Base-by-base conservation (phyloP, 2,329 filamentous ascomycete genomes). In the Alternaria angustiovoidea region DNA sequence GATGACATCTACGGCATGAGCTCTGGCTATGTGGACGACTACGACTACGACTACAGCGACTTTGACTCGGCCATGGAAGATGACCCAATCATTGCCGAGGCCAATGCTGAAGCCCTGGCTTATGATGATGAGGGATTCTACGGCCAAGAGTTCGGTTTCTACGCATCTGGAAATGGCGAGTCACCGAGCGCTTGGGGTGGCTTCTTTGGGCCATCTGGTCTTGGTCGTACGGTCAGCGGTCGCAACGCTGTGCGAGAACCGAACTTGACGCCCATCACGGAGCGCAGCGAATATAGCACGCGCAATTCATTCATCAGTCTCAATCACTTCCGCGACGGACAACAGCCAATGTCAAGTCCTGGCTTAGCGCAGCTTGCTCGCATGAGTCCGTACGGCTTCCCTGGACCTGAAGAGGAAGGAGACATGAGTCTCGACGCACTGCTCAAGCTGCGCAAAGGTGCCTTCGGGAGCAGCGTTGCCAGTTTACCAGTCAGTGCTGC, bases 61-160 rank as follows among this genome's bases (percentile, higher is more conserved):
- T 80, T 79, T 47, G 79, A 80, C 36, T 77, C 73, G 44, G 77
- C 73, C 2, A 67, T 81, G 16, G 79, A 81, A 60, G 93, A 98
- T 66, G 94, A 97, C 69, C 88, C 89, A 32, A 95, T 98, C 69
- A 96, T 99, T 61, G 94, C 94, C 0, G 95, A 93, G 59, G 95
- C 95, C 5, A 99, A 99, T 69, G 94, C 94, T 0, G 94, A 95
- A 75, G 95, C 91, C 1, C 84, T 99, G 7, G 94, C 95, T 46
- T 94, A 93, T 67, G 95, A 99, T 72, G 90, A 90, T 7, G 94
- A 97, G 65, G 94, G 93, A 0, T 96, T 95, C 82, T 99, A 99
- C 73, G 95, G 95, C 0, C 90, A 93, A 68, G 95, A 99, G 76
- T 99, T 99, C 73, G 94, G 93, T 0, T 99, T 99, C 77, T 99